Base-by-base conservation (phyloP, 139 green algal species). In the Coelastrella sp. region DNA sequence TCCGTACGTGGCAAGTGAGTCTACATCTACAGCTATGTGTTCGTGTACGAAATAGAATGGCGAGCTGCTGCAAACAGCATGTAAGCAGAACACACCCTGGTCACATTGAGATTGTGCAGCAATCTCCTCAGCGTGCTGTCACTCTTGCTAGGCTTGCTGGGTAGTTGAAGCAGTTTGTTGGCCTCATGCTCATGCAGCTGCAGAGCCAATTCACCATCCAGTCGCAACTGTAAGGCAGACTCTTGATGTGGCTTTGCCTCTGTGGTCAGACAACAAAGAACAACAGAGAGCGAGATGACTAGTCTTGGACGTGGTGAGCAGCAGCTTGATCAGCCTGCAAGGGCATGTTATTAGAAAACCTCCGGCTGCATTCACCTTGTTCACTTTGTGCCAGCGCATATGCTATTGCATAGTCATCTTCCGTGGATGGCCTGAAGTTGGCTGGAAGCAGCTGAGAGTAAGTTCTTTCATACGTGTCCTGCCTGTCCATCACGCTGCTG, bases 121-220 rank as follows among this genome's bases (percentile, higher is more conserved):
- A 67, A 32, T 8, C 2, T 43, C 11, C 9, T 21, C 5, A 69
- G n/a, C 34, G 48, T 21, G 38, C 53, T 83, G 38, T 69, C 62
- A 2, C 27, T 30, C 25, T 30, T 71, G 27, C 11, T 27, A 6
- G 27, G 30, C 30, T 41, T 71, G 27, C 62, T 41, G 30, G 2
- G 27, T 9, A 9, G 17, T 17, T 74, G 66, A 15, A 50, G 66
- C 45, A 86, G 50, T 48, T 59, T 45, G 9, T 41, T 41, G 0
- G 48, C 66, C 48, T 86, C 66, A 0, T 72, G 43, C 3, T 79
- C 64, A 64, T 86, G 66, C 32, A 86, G 48, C 50, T 86, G 80
- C 66, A 73, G 48, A 23, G 80, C 80, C 8, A 86, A 48, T 35
- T 68, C 9, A 9, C n/a, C 35, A 32, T 86, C 80, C 62, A 77